Evolutionary conservation across 345 rosid species (phyloP), one percentile per base, ranked within the genome.

Genomic region (Bruguiera parviflora): DNA sequence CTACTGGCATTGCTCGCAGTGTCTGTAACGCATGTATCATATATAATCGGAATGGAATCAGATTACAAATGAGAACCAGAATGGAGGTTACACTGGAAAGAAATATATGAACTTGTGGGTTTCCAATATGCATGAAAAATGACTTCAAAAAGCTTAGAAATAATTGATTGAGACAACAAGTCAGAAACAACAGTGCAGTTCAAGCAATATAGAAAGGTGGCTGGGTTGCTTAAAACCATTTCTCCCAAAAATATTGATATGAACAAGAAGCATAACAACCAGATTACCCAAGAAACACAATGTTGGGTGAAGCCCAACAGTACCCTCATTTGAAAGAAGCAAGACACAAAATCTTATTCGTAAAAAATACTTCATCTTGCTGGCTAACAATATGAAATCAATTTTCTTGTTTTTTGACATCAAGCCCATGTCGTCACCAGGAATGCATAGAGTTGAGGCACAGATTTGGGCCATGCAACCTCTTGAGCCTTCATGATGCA

Each of bases 1-100:
- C 89, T 18, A 92, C 96, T 58, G 99, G 99, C 96, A 92, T 95
- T 63, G 96, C 96, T 63, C 97, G 81, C 85, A 95, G 81, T 64
- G 89, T 87, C 99, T 95, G 79, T 78, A 74, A 85, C 63, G 28
- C 71, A 75, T 21, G 66, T 39, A 61, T 63, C 8, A 60, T 49
- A 52, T 20, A 29, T 31, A 24, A 29, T 27, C 22, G 55, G 27
- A 64, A 68, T 59, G 53, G 31, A 61, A 33, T 25, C 28, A 16
- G 37, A 37, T 65, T 25, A 13, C 57, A 61, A 37, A 31, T 68
- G 21, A 13, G 56, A 13, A 28, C 56, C 39, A 53, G 25, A 37
- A 56, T 7, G 35, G 58, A 18, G 55, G 24, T 64, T n/a, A 27
- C 9, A 46, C 49, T 28, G 11, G 55, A 8, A 64, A 37, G 21